These are phyloP conservation scores for Oehlia diaphana DNA, from an alignment of 192 early-diverging fungal species.

Conservation along the genomic window DNA sequence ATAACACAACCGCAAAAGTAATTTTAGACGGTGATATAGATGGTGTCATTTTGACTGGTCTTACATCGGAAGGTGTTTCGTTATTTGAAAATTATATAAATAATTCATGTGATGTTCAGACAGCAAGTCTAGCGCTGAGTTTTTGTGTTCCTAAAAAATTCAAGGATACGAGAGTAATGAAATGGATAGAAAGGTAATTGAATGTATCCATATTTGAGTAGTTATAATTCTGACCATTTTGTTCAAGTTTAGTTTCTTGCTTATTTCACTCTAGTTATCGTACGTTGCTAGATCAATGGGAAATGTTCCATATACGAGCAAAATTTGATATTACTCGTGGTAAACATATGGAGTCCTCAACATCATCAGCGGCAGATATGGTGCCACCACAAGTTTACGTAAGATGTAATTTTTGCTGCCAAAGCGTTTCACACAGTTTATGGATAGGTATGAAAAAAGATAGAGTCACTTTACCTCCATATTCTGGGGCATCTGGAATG, in stretches of 20 bases:
- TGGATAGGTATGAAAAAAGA: constrained; percentile 35
- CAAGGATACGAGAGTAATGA: constrained; percentile 57
- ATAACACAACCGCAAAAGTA: constrained; percentile 52
- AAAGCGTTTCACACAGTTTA: constrained; percentile 56
- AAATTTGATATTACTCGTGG: constrained; percentile 88
- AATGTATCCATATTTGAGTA: not conserved
- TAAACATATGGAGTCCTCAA: constrained; percentile 56
- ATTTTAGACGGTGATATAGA: constrained; percentile 69
- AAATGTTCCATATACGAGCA: constrained; percentile 82
- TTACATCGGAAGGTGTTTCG: constrained; percentile 63
- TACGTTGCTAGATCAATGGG: constrained; percentile 81
- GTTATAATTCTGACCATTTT: not conserved
- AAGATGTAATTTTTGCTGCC: constrained; percentile 86
- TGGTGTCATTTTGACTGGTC: constrained; percentile 83
- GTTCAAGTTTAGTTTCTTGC: not conserved
- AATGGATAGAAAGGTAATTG: constrained; percentile 72
- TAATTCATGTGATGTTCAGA: constrained; percentile 88
- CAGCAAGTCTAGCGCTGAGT: constrained; percentile 69
- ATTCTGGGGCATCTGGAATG: constrained; percentile 23
- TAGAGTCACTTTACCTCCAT: constrained; percentile 24
- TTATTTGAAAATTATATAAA: constrained; percentile 83
- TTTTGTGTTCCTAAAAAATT: constrained; percentile 63
- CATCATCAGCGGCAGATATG: constrained; percentile 51
- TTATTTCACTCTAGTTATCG: constrained; percentile 65
- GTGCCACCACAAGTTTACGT: constrained; percentile 79